A percentile compares a stretch with the other conserved stretches of the same genome.
These are phyloP conservation scores for Keqinozyma sinolaborantium DNA, from an alignment of 1,139 yeast genomes.

Conservation along the genomic window DNA sequence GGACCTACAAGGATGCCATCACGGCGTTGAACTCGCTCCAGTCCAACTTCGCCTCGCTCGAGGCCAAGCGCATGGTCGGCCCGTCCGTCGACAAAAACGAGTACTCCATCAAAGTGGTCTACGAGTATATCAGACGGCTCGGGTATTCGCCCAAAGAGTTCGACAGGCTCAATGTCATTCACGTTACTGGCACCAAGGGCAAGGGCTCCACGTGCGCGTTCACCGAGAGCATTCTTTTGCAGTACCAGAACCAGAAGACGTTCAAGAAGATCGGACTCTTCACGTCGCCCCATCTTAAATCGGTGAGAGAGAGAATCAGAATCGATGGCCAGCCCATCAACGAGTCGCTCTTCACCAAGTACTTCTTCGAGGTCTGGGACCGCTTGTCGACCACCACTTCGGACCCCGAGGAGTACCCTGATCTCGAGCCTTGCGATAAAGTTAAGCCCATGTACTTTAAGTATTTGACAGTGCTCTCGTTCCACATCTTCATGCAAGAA, in stretches of 20 bases:
- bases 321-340: constrained; percentile 84
- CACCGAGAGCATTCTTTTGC: constrained; percentile 72
- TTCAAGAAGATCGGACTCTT: constrained; percentile 75
- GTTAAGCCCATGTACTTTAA: constrained; percentile 92
- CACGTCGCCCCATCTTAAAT: constrained; percentile 92
- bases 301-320: constrained; percentile 89
- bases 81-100: constrained; percentile 58
- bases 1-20: constrained; percentile 69
- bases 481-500: constrained; percentile 84
- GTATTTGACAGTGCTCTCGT: constrained; percentile 81
- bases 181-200: constrained; percentile 97
- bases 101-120: constrained; percentile 79
- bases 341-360: constrained; percentile 76
- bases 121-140: constrained; percentile 83
- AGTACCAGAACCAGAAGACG: constrained; percentile 35
- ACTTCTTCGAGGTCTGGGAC: constrained; percentile 95
- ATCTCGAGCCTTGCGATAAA: constrained; percentile 57
- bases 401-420: constrained; percentile 60
- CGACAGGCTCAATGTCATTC: constrained; percentile 73
- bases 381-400: constrained; percentile 58
- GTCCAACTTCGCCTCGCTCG: constrained; percentile 86
- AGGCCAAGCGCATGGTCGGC: constrained; percentile 74
- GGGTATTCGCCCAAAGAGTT: constrained; percentile 76
- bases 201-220: constrained; percentile 98
- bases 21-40: constrained; percentile 82